Evolutionary conservation across 2,329 filamentous ascomycete species (phyloP), one percentile per base, ranked within the genome.

Genomic region (Zopfia rhizophila): DNA sequence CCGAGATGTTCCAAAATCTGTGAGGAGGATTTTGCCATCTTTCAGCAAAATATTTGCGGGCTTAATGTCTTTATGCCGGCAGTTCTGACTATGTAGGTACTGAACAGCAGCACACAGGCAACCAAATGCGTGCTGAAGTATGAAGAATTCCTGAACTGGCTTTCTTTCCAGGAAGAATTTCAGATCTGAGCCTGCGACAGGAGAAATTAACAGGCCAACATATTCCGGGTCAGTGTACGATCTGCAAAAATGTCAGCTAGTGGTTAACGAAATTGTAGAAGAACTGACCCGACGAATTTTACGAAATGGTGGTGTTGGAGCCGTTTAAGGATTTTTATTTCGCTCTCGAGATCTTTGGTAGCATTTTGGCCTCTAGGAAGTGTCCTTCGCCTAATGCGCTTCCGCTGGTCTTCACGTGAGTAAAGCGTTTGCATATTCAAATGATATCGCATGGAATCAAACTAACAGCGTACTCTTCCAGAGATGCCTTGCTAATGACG

Each of bases 131-230:
- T n/a, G n/a, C n/a, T n/a, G n/a, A n/a, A n/a, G n/a, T n/a, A n/a
- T n/a, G n/a, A n/a, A n/a, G n/a, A n/a, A n/a, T n/a, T n/a, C n/a
- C n/a, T n/a, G n/a, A n/a, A 39, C 5, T 2, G 21, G 38, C 1
- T 31, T n/a, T 13, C n/a, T n/a, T 8, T 42, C 14, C 37, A 56
- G 22, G 27, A 45, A 62, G 1, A 19, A 19, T 0, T 35, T 29
- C 10, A 62, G 50, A 19, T 59, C 45, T 2, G 17, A 48, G 3
- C 61, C 51, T 2, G 57, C 59, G 11, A 60, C 39, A 4, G 53
- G 51, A 13, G 41, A 41, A 60, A 70, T 70, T 23, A 72, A 45
- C 2, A 72, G 22, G 5, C 65, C 63, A 21, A 69, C 49, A 31
- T 54, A 56, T 2, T 41, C 41, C 4, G 37, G 38, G 35, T 70